Conservation (phyloP, 2,329 filamentous ascomycete species). For the Fusarium palustre region DNA sequence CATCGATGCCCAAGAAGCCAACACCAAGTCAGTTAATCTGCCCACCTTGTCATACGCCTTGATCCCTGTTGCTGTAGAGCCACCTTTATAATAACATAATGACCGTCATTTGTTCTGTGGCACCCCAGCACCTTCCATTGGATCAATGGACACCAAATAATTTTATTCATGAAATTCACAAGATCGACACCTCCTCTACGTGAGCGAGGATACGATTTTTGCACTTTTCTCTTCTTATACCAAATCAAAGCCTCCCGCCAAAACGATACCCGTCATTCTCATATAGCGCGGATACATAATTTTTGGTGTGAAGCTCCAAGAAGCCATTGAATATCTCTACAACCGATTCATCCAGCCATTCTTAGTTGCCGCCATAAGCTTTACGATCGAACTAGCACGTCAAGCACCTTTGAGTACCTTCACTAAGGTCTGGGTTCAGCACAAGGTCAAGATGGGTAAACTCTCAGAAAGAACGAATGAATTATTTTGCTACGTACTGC, state of each 20-base stretch:
- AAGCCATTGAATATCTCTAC: neutral
- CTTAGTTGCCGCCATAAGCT: too few species aligned
- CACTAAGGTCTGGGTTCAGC: neutral
- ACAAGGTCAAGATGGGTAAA: neutral
- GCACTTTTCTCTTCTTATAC: neutral
- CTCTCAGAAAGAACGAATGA: neutral
- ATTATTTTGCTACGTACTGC: neutral
- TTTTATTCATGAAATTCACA: neutral
- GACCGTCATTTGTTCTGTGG: neutral
- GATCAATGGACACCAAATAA: neutral
- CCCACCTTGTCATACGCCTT: too few species aligned
- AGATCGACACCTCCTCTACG: conserved; percentile 12
- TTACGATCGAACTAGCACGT: neutral
- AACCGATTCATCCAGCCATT: neutral
- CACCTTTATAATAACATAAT: conserved; percentile 11
- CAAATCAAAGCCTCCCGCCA: neutral
- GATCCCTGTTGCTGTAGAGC: too few species aligned
- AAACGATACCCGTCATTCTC: neutral
- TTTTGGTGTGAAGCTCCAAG: neutral
- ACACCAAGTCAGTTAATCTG: too few species aligned
- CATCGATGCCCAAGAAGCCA: too few species aligned
- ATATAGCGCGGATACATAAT: neutral
- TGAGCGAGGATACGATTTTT: conserved; percentile 10
- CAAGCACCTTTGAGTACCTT: neutral
- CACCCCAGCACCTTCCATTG: conserved; percentile 6